Conservation (phyloP, 2,329 filamentous ascomycete species). For the Truncatella angustata region DNA sequence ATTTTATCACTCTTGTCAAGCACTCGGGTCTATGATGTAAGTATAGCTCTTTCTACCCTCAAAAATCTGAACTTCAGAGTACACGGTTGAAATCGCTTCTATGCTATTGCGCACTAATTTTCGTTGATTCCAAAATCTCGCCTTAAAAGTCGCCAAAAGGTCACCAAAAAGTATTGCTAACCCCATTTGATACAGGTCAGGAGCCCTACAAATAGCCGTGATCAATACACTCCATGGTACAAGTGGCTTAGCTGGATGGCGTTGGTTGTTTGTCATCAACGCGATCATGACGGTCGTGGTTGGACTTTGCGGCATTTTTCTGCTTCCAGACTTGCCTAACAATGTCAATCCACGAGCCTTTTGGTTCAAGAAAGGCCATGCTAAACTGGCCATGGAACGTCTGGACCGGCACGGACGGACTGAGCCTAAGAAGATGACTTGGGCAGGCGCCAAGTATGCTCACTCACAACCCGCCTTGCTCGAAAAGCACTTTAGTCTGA, state of each 20-base stretch:
- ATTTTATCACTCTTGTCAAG: constrained; percentile 52
- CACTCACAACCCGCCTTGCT: too few relatives aligned
- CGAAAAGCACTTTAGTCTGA: too few relatives aligned
- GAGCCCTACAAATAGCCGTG: constrained; percentile 51
- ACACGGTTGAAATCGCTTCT: too few relatives aligned
- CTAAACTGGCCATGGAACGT: constrained; percentile 39
- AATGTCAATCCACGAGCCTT: constrained; percentile 37
- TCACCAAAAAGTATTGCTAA: too few relatives aligned
- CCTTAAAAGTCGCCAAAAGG: too few relatives aligned
- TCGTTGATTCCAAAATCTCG: too few relatives aligned
- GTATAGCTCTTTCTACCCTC: too few relatives aligned
- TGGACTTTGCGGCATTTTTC: constrained; percentile 48
- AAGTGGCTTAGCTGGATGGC: constrained; percentile 47
- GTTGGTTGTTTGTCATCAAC: constrained; percentile 56
- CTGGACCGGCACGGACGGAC: constrained; percentile 41
- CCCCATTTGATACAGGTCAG: too few relatives aligned
- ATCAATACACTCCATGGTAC: constrained; percentile 50
- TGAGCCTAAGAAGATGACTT: constrained; percentile 43
- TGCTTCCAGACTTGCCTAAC: constrained; percentile 42
- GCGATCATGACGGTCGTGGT: constrained; percentile 53
- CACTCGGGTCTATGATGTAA: constrained; percentile 51
- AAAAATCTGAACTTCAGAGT: too few relatives aligned
- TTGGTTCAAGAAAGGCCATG: constrained; percentile 43
- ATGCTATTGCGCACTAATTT: too few relatives aligned
- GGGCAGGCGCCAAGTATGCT: constrained; percentile 35